These are phyloP conservation scores for Neoboletus brunneissimus DNA, from an alignment of 768 basidiomycete genomes.

Conservation along the genomic window DNA sequence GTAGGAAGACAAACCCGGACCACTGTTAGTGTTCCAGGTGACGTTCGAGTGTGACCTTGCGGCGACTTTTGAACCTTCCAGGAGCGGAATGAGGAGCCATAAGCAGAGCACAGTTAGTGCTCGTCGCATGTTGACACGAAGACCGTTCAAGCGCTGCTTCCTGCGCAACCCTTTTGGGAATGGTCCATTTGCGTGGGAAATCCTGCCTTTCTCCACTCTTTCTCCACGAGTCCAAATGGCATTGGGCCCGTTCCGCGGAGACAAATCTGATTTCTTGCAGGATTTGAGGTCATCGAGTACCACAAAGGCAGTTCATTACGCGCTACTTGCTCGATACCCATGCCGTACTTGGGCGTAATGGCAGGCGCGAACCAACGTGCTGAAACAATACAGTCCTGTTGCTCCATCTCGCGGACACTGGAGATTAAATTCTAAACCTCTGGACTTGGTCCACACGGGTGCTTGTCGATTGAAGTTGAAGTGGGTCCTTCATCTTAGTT, in stretches of 20 bases:
- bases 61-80: conserved; percentile 2
- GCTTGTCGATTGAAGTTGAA: neutral
- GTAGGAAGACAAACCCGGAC: conserved; percentile 22
- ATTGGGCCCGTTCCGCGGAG: neutral
- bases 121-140: conserved; percentile 24
- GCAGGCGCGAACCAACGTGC: neutral
- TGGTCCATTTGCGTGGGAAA: conserved; percentile 13
- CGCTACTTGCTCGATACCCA: neutral
- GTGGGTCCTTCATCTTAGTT: neutral
- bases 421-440: neutral
- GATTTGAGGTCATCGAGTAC: neutral
- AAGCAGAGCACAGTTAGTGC: conserved; percentile 10
- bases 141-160: neutral
- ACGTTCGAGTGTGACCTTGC: conserved; percentile 11
- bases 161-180: neutral
- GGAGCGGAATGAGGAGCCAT: conserved; percentile 14
- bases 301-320: neutral
- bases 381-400: neutral
- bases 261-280: neutral
- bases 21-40: conserved; percentile 13
- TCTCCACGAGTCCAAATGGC: neutral
- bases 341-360: neutral
- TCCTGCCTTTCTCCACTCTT: neutral
- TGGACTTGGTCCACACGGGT: neutral
- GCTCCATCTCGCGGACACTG: neutral